Evolutionary conservation across 2,329 filamentous ascomycete species (phyloP).

Genomic region (Xylariaceae sp.): DNA sequence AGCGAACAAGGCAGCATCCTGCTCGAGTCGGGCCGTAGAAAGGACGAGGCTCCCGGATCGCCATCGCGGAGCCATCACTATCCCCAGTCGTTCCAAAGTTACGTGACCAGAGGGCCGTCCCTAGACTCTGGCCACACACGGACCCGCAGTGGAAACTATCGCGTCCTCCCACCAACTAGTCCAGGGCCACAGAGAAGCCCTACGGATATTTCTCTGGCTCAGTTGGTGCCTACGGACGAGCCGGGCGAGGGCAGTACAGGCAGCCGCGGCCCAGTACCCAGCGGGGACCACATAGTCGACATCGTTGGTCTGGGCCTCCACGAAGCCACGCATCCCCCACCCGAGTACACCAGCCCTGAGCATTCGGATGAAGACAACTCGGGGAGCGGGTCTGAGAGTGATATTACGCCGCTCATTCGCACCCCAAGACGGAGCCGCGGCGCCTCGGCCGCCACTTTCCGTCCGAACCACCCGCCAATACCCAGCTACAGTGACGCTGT

Average conservation of each 20-base stretch:
- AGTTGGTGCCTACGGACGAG: constrained; percentile 66
- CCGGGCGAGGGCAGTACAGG: constrained; percentile 61
- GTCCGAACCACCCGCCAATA: constrained; percentile 56
- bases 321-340: constrained; percentile 58
- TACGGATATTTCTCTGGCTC: constrained; percentile 91
- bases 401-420: constrained; percentile 48
- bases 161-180: constrained; percentile 70
- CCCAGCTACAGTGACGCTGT: constrained; percentile 79
- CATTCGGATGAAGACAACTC: constrained; percentile 53
- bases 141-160: constrained; percentile 71
- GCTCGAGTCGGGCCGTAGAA: constrained; percentile 71
- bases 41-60: constrained; percentile 47
- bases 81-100: constrained; percentile 41
- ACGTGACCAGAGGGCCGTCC: constrained; percentile 34
- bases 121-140: constrained; percentile 62
- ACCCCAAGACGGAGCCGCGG: constrained; percentile 44
- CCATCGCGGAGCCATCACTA: constrained; percentile 40
- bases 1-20: constrained; percentile 96
- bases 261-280: constrained; percentile 29
- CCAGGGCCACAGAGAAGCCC: constrained; percentile 86
- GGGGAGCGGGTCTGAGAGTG: constrained; percentile 53
- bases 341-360: constrained; percentile 64
- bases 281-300: constrained; percentile 34
- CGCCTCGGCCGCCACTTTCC: constrained; percentile 40
- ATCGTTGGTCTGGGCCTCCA: constrained; percentile 43